Conservation (phyloP, 148 eudicot genomes). For the Arctostaphylos glauca region DNA sequence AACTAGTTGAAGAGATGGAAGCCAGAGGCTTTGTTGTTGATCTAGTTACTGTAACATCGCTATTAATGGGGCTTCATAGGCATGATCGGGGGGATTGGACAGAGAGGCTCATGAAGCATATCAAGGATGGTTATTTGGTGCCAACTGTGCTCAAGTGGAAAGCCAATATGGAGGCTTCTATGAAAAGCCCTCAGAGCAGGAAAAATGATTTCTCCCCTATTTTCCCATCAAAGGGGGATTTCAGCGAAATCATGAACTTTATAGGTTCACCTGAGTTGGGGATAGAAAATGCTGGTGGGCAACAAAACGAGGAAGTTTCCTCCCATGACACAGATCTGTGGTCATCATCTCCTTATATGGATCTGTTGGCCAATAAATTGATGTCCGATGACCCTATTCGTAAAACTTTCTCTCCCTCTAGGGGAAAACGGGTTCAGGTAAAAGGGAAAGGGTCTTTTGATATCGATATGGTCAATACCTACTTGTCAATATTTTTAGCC, state of each 20-base stretch:
- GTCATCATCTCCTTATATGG: constrained; percentile 89
- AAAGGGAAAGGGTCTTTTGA: constrained; percentile 60
- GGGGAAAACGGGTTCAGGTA: constrained; percentile 57
- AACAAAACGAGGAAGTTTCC: constrained; percentile 22
- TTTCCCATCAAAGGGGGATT: constrained; percentile 53
- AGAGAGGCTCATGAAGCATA: constrained; percentile 64
- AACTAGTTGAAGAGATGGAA: constrained; percentile 83
- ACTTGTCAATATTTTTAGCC: constrained; percentile 73
- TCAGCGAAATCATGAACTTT: constrained; percentile 43
- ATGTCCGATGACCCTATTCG: constrained; percentile 24
- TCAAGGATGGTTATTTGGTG: constrained; percentile 58
- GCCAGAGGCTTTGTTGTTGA: constrained; percentile 75
- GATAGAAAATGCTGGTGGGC: constrained; percentile 24
- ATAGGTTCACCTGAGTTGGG: constrained; percentile 21
- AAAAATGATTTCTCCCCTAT: constrained; percentile 63
- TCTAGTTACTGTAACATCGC: constrained; percentile 67
- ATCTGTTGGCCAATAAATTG: constrained; percentile 51
- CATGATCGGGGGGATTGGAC: constrained; percentile 62
- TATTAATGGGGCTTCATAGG: constrained; percentile 53
- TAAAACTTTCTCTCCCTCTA: constrained; percentile 42
- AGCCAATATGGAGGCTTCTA: constrained; percentile 63
- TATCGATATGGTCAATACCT: constrained; percentile 77
- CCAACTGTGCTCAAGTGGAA: constrained; percentile 68
- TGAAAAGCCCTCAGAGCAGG: constrained; percentile 42
- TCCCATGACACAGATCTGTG: constrained; percentile 46